These are phyloP conservation scores for Dentipellis fragilis DNA, from an alignment of 768 basidiomycete species.

Conservation along the genomic window DNA sequence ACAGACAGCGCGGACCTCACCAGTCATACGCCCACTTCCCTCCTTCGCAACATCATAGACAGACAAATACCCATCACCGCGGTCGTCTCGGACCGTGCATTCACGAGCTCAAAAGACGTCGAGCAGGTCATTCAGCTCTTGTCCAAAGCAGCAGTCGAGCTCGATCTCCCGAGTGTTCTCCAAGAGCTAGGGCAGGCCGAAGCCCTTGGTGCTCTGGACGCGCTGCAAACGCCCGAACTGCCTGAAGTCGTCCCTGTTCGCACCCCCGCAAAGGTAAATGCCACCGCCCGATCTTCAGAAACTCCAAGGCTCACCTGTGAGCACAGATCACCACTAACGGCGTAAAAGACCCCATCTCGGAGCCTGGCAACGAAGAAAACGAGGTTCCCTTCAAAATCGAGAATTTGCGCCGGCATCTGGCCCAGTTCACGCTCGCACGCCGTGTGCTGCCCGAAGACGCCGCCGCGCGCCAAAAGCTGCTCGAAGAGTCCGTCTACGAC, in stretches of 20 bases:
- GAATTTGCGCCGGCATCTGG: constrained; percentile 60
- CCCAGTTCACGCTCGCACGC: constrained; percentile 51
- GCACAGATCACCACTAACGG: no score
- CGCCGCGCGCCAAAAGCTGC: constrained; percentile 65
- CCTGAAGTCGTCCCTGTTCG: constrained; percentile 56
- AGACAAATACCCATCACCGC: constrained; percentile 38
- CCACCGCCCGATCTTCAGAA: no score
- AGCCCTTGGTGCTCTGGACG: constrained; percentile 35
- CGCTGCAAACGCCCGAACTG: constrained; percentile 28
- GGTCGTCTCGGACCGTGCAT: constrained; percentile 48
- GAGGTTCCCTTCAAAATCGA: constrained; percentile 66
- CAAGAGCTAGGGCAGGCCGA: constrained; percentile 48
- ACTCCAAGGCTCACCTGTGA: no score
- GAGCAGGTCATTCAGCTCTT: constrained; percentile 43
- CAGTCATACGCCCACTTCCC: constrained; percentile 14
- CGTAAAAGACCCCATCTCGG: no score
- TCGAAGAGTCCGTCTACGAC: constrained; percentile 82
- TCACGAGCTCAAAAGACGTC: constrained; percentile 47
- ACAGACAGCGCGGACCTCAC: constrained; percentile 5
- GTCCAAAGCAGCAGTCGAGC: constrained; percentile 49
- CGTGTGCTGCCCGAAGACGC: constrained; percentile 56
- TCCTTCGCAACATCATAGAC: constrained; percentile 28
- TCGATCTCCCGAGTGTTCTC: constrained; percentile 40
- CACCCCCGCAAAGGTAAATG: constrained; percentile 27
- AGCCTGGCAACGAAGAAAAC: not conserved